These are phyloP conservation scores for Solanum chilense DNA, from an alignment of 257 asterid species.

Conservation along the genomic window DNA sequence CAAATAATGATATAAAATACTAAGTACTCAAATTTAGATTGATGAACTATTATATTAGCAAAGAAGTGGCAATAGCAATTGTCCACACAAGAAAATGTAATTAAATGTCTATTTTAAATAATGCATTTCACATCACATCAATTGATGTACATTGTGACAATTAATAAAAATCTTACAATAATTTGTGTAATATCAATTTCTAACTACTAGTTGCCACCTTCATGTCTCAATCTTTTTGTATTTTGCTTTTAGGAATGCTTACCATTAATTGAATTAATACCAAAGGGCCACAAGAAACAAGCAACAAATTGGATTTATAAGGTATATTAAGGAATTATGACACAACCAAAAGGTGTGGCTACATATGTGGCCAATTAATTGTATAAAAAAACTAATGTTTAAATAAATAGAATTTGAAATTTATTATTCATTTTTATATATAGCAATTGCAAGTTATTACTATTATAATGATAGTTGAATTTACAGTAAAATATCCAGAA, in stretches of 20 bases:
- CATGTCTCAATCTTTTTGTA: background rate
- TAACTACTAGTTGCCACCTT: background rate
- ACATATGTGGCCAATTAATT: background rate
- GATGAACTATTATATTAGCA: background rate
- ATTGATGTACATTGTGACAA: background rate
- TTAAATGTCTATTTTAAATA: background rate
- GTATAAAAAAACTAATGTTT: background rate
- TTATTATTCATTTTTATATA: background rate
- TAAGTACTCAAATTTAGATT: background rate
- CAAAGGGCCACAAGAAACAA: background rate
- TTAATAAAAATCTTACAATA: background rate
- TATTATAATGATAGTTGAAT: background rate
- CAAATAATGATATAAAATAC: background rate
- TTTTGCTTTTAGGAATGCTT: background rate
- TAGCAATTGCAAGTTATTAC: background rate
- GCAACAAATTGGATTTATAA: background rate
- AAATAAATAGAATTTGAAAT: background rate
- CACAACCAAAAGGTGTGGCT: background rate
- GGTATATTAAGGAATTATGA: background rate
- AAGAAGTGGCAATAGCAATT: background rate
- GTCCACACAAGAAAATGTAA: background rate
- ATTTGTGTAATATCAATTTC: background rate
- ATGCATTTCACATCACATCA: background rate
- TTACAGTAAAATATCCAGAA: background rate
- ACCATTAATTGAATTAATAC: background rate